Conservation (phyloP, 2,329 filamentous ascomycete species). For the Orbilia brochopaga region DNA sequence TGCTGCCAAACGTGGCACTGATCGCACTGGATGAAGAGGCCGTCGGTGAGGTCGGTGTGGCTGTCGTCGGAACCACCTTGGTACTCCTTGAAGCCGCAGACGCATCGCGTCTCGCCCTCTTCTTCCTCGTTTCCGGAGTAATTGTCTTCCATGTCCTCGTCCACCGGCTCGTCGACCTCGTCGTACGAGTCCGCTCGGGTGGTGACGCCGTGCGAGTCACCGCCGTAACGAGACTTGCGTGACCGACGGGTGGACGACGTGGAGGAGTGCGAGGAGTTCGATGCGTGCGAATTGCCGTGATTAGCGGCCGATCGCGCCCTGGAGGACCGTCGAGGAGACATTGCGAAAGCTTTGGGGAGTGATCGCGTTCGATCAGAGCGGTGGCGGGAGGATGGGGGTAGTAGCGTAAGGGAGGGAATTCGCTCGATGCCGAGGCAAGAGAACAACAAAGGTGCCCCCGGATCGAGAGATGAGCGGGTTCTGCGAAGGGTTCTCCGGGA, state of each 20-base stretch:
- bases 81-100: conserved; percentile 94
- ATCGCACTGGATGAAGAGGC: conserved; percentile 97
- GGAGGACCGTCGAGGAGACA: conserved; percentile 85
- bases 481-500: conserved; percentile 49
- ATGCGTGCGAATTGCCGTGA: conserved; percentile 68
- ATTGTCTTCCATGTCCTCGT: conserved; percentile 63
- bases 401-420: conserved; percentile 48
- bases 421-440: conserved; percentile 49
- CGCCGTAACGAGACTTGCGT: conserved; percentile 54
- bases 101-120: conserved; percentile 92
- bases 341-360: conserved; percentile 58
- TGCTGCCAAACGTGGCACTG: conserved; percentile 99
- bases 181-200: conserved; percentile 64
- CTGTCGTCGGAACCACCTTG: conserved; percentile 72
- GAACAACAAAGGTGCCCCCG: conserved; percentile 40
- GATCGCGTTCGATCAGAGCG: conserved; percentile 60
- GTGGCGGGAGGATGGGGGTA: conserved; percentile 52
- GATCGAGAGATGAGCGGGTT: conserved; percentile 53
- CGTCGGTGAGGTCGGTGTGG: conserved; percentile 83
- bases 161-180: conserved; percentile 56
- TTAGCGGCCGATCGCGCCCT: conserved; percentile 80
- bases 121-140: conserved; percentile 70
- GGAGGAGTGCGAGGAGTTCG: conserved; percentile 65
- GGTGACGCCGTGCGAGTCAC: conserved; percentile 62
- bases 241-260: conserved; percentile 74